These are phyloP conservation scores for Drechslerella dactyloides DNA, from an alignment of 2,329 filamentous ascomycete genomes.

Conservation along the genomic window DNA sequence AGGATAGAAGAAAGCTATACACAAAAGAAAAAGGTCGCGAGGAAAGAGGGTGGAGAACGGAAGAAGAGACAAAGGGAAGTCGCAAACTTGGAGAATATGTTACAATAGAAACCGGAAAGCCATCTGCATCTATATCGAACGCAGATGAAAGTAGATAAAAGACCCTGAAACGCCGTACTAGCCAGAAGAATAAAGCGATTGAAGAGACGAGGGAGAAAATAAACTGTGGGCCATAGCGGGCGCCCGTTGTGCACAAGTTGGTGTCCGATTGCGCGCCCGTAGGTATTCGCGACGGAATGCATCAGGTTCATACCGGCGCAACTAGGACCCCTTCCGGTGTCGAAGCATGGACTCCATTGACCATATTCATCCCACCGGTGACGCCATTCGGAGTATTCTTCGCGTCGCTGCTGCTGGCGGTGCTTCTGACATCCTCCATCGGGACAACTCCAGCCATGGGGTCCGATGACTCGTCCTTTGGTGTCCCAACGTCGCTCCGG, in stretches of 20 bases:
- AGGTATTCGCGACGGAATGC: neutral
- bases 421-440: slow-evolving; percentile 45
- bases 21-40: slow-evolving; percentile 2
- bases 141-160: slow-evolving; percentile 3
- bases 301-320: slow-evolving; percentile 20
- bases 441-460: slow-evolving; percentile 18
- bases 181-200: neutral
- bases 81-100: slow-evolving; percentile 11
- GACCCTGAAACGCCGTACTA: slow-evolving; percentile 23
- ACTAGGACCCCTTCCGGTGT: slow-evolving; percentile 29
- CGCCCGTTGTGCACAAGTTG: too few species aligned
- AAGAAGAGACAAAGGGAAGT: neutral
- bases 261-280: too few species aligned
- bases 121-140: slow-evolving; percentile 18
- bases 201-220: neutral
- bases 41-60: neutral
- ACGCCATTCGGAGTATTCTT: slow-evolving; percentile 5
- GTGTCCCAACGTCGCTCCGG: slow-evolving; percentile 38
- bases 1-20: slow-evolving; percentile 15
- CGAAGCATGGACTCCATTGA: slow-evolving; percentile 34
- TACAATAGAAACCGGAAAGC: slow-evolving; percentile 15
- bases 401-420: slow-evolving; percentile 15
- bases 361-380: slow-evolving; percentile 15
- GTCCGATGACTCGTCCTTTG: slow-evolving; percentile 32
- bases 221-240: neutral